Evolutionary conservation across 257 asterid genomes (phyloP).

Genomic region (Lantana camara): DNA sequence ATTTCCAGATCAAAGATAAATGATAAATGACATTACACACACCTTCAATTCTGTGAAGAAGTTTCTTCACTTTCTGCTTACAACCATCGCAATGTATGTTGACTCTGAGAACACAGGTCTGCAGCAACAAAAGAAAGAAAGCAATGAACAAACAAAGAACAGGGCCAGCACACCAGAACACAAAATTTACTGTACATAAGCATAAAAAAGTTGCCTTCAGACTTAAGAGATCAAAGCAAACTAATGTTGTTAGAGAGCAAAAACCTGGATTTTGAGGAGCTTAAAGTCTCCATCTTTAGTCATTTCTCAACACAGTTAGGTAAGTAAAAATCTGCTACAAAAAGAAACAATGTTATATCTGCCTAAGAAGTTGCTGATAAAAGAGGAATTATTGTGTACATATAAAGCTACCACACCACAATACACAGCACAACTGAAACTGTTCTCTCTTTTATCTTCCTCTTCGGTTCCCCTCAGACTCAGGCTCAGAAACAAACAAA

Average conservation of each 20-base stretch:
- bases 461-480: constrained; percentile 1
- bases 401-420: neutral
- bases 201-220: neutral
- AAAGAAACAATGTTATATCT: constrained; percentile 6
- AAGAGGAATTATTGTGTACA: neutral
- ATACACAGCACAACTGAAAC: neutral
- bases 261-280: constrained; percentile 93
- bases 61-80: constrained; percentile 84
- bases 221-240: neutral
- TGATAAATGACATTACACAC: neutral
- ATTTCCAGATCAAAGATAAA: neutral
- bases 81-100: constrained; percentile 96
- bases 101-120: constrained; percentile 75
- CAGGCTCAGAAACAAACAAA: constrained; percentile 3
- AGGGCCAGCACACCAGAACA: neutral
- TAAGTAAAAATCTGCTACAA: constrained; percentile 42
- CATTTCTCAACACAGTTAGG: constrained; percentile 53
- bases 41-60: constrained; percentile 88
- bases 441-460: neutral
- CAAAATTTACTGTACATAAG: neutral
- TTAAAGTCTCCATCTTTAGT: constrained; percentile 83
- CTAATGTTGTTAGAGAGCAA: neutral
- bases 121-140: neutral
- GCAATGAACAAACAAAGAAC: neutral
- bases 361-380: neutral